These are phyloP conservation scores for Ustilago bromivora DNA, from an alignment of 1,284 basidiomycete genomes.

Conservation along the genomic window DNA sequence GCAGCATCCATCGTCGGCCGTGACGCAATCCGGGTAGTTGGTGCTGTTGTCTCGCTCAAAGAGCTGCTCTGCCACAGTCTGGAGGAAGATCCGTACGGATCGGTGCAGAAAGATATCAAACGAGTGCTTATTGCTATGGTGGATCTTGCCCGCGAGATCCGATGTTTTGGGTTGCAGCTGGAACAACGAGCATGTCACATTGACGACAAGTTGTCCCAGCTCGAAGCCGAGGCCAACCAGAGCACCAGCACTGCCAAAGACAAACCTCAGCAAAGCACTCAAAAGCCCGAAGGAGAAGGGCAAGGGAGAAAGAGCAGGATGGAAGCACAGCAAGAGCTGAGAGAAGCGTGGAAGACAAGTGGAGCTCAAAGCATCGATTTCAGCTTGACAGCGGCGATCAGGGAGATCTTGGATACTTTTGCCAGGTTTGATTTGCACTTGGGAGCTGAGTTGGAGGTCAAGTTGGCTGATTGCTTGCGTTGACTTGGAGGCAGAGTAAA, in stretches of 20 bases:
- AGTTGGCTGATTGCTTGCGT: constrained; percentile 32
- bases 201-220: constrained; percentile 21
- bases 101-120: constrained; percentile 52
- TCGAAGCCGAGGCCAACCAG: constrained; percentile 10
- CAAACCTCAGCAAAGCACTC: neutral
- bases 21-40: constrained; percentile 23
- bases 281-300: neutral
- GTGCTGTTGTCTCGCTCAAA: constrained; percentile 34
- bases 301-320: neutral
- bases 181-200: constrained; percentile 19
- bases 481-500: constrained; percentile 2
- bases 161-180: constrained; percentile 31
- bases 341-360: constrained; percentile 21
- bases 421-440: constrained; percentile 33
- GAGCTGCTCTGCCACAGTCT: constrained; percentile 51
- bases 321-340: constrained; percentile 21
- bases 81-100: constrained; percentile 55
- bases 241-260: neutral
- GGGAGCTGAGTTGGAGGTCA: constrained; percentile 34
- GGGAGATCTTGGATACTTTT: constrained; percentile 40
- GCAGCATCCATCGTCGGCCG: constrained; percentile 23
- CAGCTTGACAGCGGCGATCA: constrained; percentile 17
- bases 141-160: constrained; percentile 28
- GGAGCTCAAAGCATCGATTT: constrained; percentile 30
- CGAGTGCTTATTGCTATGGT: constrained; percentile 25